These are phyloP conservation scores for Lagenidium giganteum DNA, from an alignment of 352 stramenopile species.

Conservation along the genomic window DNA sequence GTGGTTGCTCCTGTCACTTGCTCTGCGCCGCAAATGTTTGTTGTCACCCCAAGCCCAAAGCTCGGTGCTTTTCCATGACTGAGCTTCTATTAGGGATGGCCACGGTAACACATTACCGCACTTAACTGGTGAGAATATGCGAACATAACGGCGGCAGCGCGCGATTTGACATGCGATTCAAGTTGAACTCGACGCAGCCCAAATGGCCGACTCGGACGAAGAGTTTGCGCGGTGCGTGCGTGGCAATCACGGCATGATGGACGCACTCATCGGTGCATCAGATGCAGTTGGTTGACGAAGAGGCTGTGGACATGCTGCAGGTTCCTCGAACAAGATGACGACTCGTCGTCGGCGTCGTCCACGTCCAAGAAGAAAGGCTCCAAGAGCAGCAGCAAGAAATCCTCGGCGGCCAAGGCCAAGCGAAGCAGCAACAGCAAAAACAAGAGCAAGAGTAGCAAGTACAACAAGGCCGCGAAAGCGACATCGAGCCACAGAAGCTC, in stretches of 20 bases:
- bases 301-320: constrained; percentile 7
- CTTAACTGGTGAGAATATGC: no score
- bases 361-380: not conserved
- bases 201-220: constrained; percentile 51
- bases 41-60: no score
- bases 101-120: no score
- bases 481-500: constrained; percentile 4
- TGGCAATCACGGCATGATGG: no score
- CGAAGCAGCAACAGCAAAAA: constrained; percentile 1
- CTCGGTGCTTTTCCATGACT: no score
- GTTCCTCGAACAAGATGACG: constrained; percentile 54
- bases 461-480: no score
- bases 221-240: constrained; percentile 54
- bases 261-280: not conserved
- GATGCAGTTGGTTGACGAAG: not conserved
- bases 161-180: no score
- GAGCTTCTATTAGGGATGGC: no score
- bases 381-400: constrained; percentile 1
- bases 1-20: not conserved
- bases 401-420: constrained; percentile 4
- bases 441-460: not conserved
- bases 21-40: not conserved
- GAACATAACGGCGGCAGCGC: no score
- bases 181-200: no score
- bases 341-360: constrained; percentile 37